Conservation (phyloP, 2,329 filamentous ascomycete species). For the Trichoderma asperellum region DNA sequence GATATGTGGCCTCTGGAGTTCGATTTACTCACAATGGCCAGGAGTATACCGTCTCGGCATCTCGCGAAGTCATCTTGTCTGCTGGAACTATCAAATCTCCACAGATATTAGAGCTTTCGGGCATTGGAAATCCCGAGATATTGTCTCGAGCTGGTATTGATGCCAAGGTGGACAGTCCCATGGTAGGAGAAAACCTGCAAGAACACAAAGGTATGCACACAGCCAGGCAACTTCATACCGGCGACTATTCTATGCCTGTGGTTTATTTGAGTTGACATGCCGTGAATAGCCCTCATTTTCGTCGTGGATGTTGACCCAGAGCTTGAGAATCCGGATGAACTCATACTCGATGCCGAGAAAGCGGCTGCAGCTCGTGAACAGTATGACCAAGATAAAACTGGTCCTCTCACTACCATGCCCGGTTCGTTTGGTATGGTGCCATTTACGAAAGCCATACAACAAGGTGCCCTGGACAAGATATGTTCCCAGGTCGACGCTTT, state of each 20-base stretch:
- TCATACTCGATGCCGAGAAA: slow-evolving; percentile 39
- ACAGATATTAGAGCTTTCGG: slow-evolving; percentile 64
- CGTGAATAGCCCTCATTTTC: slow-evolving; percentile 44
- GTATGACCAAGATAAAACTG: slow-evolving; percentile 38
- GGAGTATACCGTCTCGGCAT: slow-evolving; percentile 44
- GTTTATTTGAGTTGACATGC: not conserved
- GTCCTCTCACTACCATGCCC: slow-evolving; percentile 47
- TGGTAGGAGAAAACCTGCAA: slow-evolving; percentile 54
- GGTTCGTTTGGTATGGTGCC: slow-evolving; percentile 50
- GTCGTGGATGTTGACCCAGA: slow-evolving; percentile 52
- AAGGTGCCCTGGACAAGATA: slow-evolving; percentile 33
- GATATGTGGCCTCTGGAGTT: slow-evolving; percentile 39
- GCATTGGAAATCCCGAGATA: slow-evolving; percentile 54
- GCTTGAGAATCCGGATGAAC: slow-evolving; percentile 47
- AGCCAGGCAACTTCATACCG: not conserved
- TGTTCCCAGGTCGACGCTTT: slow-evolving; percentile 33
- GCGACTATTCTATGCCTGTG: not conserved
- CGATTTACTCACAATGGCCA: slow-evolving; percentile 45
- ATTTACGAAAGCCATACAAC: slow-evolving; percentile 41
- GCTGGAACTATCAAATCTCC: slow-evolving; percentile 62
- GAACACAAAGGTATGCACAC: slow-evolving; percentile 47
- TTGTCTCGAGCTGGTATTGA: slow-evolving; percentile 45
- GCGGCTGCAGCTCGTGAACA: slow-evolving; percentile 42
- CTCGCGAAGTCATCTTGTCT: slow-evolving; percentile 60
- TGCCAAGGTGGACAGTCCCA: slow-evolving; percentile 46